Evolutionary conservation across 768 basidiomycete species (phyloP).

Genomic region (Inosperma sp.): DNA sequence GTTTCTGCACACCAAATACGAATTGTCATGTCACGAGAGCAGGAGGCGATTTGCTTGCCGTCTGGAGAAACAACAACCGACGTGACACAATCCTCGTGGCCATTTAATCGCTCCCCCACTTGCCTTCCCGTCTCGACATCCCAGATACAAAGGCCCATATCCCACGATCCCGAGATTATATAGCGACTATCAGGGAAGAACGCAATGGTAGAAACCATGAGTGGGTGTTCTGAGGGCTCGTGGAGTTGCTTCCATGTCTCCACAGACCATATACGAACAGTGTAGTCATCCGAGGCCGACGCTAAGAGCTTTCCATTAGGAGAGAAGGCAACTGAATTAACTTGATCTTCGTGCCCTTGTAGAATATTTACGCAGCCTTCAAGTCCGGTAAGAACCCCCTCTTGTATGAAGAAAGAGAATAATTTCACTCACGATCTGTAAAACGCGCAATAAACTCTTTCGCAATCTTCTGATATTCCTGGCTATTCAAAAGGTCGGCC

Average conservation of each 20-base stretch:
- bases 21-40: conserved; percentile 8
- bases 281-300: neutral
- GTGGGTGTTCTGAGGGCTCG: neutral
- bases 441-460: neutral
- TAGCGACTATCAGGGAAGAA: conserved; percentile 27
- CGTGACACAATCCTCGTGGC: neutral
- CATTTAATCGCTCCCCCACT: neutral
- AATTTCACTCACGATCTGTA: neutral
- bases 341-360: conserved; percentile 1
- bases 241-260: neutral
- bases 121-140: conserved; percentile 5
- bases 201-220: conserved; percentile 45
- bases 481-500: neutral
- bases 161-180: conserved; percentile 5
- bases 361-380: neutral
- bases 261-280: neutral
- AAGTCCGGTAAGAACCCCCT: neutral
- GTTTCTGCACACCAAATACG: conserved; percentile 10
- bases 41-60: conserved; percentile 4
- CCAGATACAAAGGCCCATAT: conserved; percentile 6
- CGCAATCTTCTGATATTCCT: neutral
- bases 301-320: neutral
- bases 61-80: conserved; percentile 8
- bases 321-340: neutral
- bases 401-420: neutral